These are phyloP conservation scores for Alliaria petiolata DNA, from an alignment of 345 rosid genomes.

Conservation along the genomic window DNA sequence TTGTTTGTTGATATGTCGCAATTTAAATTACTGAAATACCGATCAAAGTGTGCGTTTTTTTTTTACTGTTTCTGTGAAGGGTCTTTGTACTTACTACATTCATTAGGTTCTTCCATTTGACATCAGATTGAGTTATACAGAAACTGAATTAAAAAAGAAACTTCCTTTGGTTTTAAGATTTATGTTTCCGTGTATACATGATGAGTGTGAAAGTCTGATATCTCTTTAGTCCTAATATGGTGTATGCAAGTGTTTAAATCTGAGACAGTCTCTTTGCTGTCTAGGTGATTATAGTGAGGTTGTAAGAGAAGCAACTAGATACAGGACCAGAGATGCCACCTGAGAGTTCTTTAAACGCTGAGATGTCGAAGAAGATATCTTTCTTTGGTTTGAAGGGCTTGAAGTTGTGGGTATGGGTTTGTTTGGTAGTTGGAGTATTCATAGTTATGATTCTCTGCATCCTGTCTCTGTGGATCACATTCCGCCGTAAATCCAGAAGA, in stretches of 20 bases:
- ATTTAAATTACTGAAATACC: background rate
- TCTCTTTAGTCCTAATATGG: background rate
- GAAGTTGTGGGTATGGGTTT: constrained; percentile 86
- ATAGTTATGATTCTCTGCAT: constrained; percentile 78
- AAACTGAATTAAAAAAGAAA: background rate
- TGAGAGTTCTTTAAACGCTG: constrained; percentile 59
- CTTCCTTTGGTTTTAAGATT: background rate
- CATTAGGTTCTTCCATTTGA: background rate
- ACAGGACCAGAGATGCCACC: constrained; percentile 51
- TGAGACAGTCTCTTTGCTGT: constrained; percentile 2
- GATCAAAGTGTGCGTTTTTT: background rate
- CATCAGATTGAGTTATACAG: background rate
- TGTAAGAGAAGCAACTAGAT: constrained; percentile 6
- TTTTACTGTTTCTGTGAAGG: background rate
- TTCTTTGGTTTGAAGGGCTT: constrained; percentile 89
- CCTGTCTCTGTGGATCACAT: constrained; percentile 77
- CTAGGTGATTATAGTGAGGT: constrained; percentile 13
- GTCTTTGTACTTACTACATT: background rate
- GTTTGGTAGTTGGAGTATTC: constrained; percentile 67
- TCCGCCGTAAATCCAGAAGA: constrained; percentile 60
- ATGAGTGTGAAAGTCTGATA: background rate
- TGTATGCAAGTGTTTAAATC: constrained; percentile 20
- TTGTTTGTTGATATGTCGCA: constrained; percentile 24
- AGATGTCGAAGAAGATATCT: constrained; percentile 70
- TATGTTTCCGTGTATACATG: too few species aligned